Evolutionary conservation across 1,139 yeast genomes (phyloP).

Genomic region (Hansenula lynferdii): DNA sequence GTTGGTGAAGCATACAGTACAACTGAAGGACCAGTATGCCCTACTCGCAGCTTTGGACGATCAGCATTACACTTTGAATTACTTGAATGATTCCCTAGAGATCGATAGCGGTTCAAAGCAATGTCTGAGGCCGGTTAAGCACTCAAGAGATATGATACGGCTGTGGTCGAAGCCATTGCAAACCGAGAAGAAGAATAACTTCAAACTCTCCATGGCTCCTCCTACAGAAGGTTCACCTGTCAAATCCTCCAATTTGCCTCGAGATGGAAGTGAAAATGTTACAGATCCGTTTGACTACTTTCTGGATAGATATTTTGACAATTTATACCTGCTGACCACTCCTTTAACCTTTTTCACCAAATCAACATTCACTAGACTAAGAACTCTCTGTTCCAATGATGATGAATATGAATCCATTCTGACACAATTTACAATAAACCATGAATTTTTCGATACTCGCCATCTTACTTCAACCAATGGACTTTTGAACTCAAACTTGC

Average conservation of each 20-base stretch:
- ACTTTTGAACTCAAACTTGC: slow-evolving; percentile 23
- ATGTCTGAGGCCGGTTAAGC: not conserved
- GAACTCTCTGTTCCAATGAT: slow-evolving; percentile 31
- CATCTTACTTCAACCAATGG: slow-evolving; percentile 32
- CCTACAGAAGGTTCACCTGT: slow-evolving; percentile 17
- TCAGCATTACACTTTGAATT: slow-evolving; percentile 13
- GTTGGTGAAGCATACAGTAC: slow-evolving; percentile 14
- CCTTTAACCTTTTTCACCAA: slow-evolving; percentile 58
- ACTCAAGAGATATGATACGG: slow-evolving; percentile 1
- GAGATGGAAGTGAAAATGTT: slow-evolving; percentile 7
- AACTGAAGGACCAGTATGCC: slow-evolving; percentile 18
- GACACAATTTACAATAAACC: slow-evolving; percentile 25
- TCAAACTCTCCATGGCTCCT: slow-evolving; percentile 25
- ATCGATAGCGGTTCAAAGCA: not conserved
- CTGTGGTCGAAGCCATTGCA: not conserved
- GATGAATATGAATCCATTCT: slow-evolving; percentile 23
- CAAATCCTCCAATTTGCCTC: slow-evolving; percentile 2
- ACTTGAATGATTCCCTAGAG: not conserved
- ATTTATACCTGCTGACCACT: slow-evolving; percentile 42
- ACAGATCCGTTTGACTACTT: slow-evolving; percentile 24
- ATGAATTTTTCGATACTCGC: slow-evolving; percentile 31
- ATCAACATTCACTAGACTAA: slow-evolving; percentile 46
- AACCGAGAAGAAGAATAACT: slow-evolving; percentile 6
- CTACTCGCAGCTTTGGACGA: slow-evolving; percentile 12
- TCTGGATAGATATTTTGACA: slow-evolving; percentile 40